Evolutionary conservation across 306 rosid species (phyloP).

Genomic region (Prunus campanulata): DNA sequence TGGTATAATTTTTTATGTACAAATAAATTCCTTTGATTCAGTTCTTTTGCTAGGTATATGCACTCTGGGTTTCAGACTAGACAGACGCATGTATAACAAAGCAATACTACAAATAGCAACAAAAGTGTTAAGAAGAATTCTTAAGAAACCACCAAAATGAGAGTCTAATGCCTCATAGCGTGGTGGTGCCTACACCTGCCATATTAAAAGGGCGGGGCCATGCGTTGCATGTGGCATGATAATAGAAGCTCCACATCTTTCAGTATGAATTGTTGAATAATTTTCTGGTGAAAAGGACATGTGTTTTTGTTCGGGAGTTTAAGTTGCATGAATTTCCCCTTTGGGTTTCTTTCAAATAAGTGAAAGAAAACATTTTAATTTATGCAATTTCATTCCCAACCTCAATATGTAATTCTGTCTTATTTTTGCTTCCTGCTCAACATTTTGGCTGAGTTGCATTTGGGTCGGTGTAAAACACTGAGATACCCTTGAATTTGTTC

Average conservation of each 20-base stretch:
- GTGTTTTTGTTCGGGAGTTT: not conserved
- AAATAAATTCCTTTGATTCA: not conserved
- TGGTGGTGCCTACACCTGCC: not conserved
- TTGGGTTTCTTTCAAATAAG: not conserved
- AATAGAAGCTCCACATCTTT: not conserved
- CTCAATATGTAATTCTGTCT: not conserved
- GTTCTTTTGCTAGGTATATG: not conserved
- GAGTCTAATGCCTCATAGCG: not conserved
- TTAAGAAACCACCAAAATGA: not conserved
- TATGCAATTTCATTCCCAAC: not conserved
- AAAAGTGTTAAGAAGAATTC: not conserved
- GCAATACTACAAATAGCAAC: not conserved
- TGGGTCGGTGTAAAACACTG: not conserved
- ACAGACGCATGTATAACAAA: not conserved
- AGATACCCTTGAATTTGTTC: not conserved
- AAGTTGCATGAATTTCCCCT: slow-evolving; percentile 1
- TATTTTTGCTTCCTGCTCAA: not conserved
- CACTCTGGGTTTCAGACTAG: not conserved
- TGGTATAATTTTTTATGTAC: not conserved
- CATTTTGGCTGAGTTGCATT: not conserved
- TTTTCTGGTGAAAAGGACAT: not conserved
- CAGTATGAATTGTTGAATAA: not conserved
- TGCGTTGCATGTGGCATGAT: not conserved
- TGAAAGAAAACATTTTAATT: not conserved
- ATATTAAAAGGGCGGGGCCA: not conserved